phyloP scores from a whole-genome alignment of 2,329 filamentous ascomycete species.

The Akanthomyces lecanii region DNA sequence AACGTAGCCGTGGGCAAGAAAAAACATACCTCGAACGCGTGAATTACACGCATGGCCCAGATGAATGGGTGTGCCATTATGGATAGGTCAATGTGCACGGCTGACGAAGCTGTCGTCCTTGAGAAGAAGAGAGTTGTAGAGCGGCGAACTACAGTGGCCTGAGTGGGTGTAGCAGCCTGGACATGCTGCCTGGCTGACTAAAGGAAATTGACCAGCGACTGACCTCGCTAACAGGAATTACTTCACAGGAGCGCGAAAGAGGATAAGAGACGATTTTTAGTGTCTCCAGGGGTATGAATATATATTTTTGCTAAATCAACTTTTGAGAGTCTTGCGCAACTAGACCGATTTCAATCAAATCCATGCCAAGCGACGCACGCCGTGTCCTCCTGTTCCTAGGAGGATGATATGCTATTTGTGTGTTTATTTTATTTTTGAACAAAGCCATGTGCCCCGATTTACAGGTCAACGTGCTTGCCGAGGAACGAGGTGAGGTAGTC shows the following conservation, averaged over 20 bases:
- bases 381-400: not conserved
- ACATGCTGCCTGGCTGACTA: constrained; percentile 8
- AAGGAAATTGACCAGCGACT: not conserved
- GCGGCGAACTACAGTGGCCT: not conserved
- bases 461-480: constrained; percentile 22
- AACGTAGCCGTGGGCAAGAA: rapidly evolving
- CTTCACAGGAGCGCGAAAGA: not conserved
- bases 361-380: not conserved
- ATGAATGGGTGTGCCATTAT: constrained; percentile 32
- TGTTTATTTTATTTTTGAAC: not conserved
- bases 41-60: constrained; percentile 30
- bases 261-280: not conserved
- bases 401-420: not conserved
- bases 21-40: constrained; percentile 31
- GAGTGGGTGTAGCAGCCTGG: not conserved
- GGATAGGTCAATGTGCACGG: not conserved
- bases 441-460: not conserved
- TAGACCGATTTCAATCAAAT: not conserved
- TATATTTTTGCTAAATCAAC: not conserved
- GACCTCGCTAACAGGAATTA: not conserved
- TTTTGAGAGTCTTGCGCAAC: not conserved
- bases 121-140: not conserved
- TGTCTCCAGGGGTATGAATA: not conserved
- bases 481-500: constrained; percentile 46
- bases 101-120: not conserved